Base-by-base conservation (phyloP, 75 land plant species). In the Pseudotsuga menziesii region DNA sequence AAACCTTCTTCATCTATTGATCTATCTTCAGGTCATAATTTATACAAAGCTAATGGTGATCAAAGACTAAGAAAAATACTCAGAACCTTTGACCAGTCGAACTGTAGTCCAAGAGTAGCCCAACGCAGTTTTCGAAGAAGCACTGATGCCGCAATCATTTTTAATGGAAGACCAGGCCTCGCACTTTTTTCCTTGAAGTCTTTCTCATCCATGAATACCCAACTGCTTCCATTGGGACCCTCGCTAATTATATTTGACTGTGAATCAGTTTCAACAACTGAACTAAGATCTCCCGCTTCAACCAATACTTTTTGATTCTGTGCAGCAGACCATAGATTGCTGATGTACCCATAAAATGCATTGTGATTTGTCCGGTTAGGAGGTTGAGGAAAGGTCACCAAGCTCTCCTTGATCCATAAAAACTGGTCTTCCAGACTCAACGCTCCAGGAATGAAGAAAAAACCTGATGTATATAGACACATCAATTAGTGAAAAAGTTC, bases 91-190 rank as follows among this genome's bases (percentile, higher is more conserved):
- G 99, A 94, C 99, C 99, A 97, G 80, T 92, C 95, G 78, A 97
- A 97, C 81, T 97, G 99, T 55, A 97, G 61, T 39, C 99, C 99
- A 76, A 97, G 90, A 4, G 99, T 97, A 76, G 96, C 92, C 99
- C 99, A 97, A 8, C 99, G 84, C 73, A 97, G 72, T 87, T 94
- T 97, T 75, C 93, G 81, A 72, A 97, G 82, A 20, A 97, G 80
- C 61, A 77, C 67, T 16, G 88, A 77, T 39, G 98, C 98, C 23
- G 88, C 59, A 61, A 95, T 67, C 29, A 88, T 75, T 22, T 61
- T 63, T 57, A 64, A 32, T 48, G 61, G 27, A 19, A 52, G 27
- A 71, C 0, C 14, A 55, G 26, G 54, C 13, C 11, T 48, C 11
- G 54, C 54, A 2, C 1, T 48, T 48, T 48, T 48, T 9, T 48